phyloP scores from a whole-genome alignment of 495 filamentous ascomycete species.

The Penicillium desertorum region DNA sequence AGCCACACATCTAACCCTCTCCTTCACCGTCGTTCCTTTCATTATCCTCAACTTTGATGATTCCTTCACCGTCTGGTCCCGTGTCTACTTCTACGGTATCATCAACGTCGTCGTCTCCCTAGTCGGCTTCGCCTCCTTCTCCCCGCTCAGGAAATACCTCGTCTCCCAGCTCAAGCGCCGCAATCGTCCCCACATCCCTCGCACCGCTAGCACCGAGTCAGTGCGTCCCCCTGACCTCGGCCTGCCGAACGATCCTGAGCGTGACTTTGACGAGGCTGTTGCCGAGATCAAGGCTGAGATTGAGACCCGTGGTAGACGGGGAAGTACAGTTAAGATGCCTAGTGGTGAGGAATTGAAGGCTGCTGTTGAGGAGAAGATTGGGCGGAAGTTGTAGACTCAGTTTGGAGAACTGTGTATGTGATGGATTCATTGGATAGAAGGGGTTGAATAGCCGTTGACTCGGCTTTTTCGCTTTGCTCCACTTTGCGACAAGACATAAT shows the following conservation, averaged over 20 bases:
- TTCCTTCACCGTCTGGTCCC: conserved; percentile 71
- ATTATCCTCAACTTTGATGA: conserved; percentile 68
- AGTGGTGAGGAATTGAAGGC: conserved; percentile 46
- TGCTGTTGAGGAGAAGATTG: conserved; percentile 49
- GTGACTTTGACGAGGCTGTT: conserved; percentile 77
- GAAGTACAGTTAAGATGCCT: conserved; percentile 51
- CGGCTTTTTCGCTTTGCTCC: neutral
- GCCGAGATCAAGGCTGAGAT: conserved; percentile 71
- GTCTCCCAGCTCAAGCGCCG: conserved; percentile 59
- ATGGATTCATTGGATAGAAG: neutral
- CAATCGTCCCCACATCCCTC: conserved; percentile 35
- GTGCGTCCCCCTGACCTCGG: conserved; percentile 65
- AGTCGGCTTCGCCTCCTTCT: conserved; percentile 65
- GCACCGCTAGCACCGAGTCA: conserved; percentile 33
- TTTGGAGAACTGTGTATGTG: neutral
- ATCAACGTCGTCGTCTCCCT: conserved; percentile 62
- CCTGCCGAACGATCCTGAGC: conserved; percentile 70
- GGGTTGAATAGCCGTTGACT: neutral
- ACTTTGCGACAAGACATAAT: neutral
- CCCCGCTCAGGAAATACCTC: conserved; percentile 67
- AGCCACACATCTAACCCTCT: conserved; percentile 77
- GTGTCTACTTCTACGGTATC: conserved; percentile 87
- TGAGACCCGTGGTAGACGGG: conserved; percentile 56
- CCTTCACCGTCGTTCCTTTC: conserved; percentile 81
- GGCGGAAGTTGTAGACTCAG: conserved; percentile 34